Conservation (phyloP, 768 basidiomycete genomes). For the Ramaria rubella region DNA sequence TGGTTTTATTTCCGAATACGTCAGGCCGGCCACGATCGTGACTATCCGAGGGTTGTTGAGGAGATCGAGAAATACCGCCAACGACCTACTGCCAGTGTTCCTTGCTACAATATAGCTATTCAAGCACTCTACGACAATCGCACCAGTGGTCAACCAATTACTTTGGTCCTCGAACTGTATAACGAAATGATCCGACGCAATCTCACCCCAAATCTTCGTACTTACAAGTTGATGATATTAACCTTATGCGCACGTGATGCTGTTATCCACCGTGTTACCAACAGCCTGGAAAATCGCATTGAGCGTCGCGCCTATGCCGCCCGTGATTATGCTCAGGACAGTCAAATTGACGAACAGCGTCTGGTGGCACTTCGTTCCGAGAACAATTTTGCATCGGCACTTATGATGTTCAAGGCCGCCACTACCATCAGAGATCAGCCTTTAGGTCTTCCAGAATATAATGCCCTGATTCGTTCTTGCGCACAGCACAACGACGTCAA, state of each 20-base stretch:
- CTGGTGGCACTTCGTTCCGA: conserved; percentile 48
- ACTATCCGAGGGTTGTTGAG: not conserved
- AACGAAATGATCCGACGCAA: conserved; percentile 59
- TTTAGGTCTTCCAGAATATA: conserved; percentile 34
- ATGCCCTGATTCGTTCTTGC: conserved; percentile 53
- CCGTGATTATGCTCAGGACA: conserved; percentile 17
- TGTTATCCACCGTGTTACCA: conserved; percentile 48
- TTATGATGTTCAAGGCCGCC: conserved; percentile 65
- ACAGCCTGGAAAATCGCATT: conserved; percentile 35
- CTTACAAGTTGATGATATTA: conserved; percentile 55
- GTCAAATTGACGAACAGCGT: conserved; percentile 29
- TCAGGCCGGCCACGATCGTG: not conserved
- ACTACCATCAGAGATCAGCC: conserved; percentile 30
- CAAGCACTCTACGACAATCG: conserved; percentile 44
- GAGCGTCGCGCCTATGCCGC: conserved; percentile 30
- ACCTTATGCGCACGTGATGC: conserved; percentile 61
- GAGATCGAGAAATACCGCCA: conserved; percentile 7
- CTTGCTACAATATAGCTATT: conserved; percentile 60
- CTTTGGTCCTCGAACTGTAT: conserved; percentile 58
- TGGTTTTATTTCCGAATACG: not conserved
- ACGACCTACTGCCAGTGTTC: conserved; percentile 23
- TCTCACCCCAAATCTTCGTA: conserved; percentile 53
- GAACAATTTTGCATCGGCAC: conserved; percentile 62
- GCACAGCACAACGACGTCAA: conserved; percentile 50
- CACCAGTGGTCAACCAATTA: conserved; percentile 44